A percentile compares a stretch with the other conserved stretches of the same genome.
phyloP scores from a whole-genome alignment of 176 grass and related monocot genomes.

The Saccharum officinarum region DNA sequence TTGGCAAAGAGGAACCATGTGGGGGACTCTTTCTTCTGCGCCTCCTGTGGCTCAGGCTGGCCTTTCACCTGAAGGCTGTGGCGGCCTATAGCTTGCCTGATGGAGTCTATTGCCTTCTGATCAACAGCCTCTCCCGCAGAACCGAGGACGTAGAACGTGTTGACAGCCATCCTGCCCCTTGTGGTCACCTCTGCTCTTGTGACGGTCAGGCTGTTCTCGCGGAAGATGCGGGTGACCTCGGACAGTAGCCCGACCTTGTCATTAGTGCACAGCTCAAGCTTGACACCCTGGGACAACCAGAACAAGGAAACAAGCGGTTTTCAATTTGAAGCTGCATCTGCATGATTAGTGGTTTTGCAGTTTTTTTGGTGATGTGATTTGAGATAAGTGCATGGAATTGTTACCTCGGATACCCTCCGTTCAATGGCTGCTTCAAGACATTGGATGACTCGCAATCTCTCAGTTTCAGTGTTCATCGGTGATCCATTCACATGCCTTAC shows the following conservation, averaged over 20 bases:
- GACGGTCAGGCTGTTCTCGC: conserved; percentile 72
- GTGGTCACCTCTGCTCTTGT: conserved; percentile 82
- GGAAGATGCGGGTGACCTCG: conserved; percentile 83
- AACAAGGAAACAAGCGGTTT: conserved; percentile 10
- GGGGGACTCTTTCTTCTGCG: conserved; percentile 52
- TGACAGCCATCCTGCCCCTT: conserved; percentile 56
- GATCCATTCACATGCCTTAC: conserved; percentile 78
- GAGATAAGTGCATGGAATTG: conserved; percentile 6
- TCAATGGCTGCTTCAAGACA: conserved; percentile 86
- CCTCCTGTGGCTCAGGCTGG: conserved; percentile 41
- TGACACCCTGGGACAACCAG: conserved; percentile 55
- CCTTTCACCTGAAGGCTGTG: conserved; percentile 73
- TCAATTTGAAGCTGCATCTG: background rate
- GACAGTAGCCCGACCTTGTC: conserved; percentile 77
- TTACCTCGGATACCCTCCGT: conserved; percentile 82
- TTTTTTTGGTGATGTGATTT: background rate
- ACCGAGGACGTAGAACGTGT: conserved; percentile 76
- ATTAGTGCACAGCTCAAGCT: conserved; percentile 72
- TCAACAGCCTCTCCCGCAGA: conserved; percentile 56
- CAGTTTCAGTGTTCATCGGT: conserved; percentile 64
- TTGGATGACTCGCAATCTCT: conserved; percentile 66
- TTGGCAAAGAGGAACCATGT: conserved; percentile 71
- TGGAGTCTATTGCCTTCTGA: conserved; percentile 70
- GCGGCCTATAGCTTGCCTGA: conserved; percentile 68
- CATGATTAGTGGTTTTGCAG: background rate